A percentile compares a stretch with the other conserved stretches of the same genome.
Conservation (phyloP, 1,284 basidiomycete genomes). For the Leccinum subfulvum region DNA sequence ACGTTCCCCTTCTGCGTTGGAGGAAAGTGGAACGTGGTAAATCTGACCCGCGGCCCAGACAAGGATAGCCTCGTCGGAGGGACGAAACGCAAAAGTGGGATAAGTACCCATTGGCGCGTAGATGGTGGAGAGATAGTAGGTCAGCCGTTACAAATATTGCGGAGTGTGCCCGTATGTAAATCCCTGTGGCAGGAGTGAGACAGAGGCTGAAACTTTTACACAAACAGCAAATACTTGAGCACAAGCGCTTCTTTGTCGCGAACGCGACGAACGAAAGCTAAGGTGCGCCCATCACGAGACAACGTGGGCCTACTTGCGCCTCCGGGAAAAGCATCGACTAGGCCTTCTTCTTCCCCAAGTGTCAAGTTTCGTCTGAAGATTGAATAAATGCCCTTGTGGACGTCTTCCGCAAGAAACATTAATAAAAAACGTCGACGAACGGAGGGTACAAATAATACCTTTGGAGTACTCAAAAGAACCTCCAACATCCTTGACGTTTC, state of each 20-base stretch:
- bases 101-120: constrained; percentile 76
- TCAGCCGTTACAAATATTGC: constrained; percentile 69
- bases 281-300: constrained; percentile 64
- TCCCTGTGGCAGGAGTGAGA: constrained; percentile 44
- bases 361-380: constrained; percentile 66
- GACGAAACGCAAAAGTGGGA: constrained; percentile 62
- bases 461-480: constrained; percentile 61
- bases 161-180: constrained; percentile 59
- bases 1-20: constrained; percentile 46
- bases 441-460: constrained; percentile 38
- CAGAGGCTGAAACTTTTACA: not conserved
- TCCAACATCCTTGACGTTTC: constrained; percentile 55
- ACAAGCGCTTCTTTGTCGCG: constrained; percentile 69
- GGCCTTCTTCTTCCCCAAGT: constrained; percentile 45
- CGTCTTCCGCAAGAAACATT: constrained; percentile 41
- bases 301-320: constrained; percentile 71
- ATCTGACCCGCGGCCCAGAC: constrained; percentile 75
- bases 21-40: constrained; percentile 53
- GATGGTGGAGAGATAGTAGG: constrained; percentile 58
- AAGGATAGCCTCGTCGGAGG: constrained; percentile 58
- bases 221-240: constrained; percentile 49
- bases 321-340: constrained; percentile 59
- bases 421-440: not conserved
- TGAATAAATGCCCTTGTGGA: constrained; percentile 67
- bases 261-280: constrained; percentile 73